Evolutionary conservation across 164 flowering plant species (phyloP), one percentile per base, ranked within the genome.

Genomic region (Annona cherimola): DNA sequence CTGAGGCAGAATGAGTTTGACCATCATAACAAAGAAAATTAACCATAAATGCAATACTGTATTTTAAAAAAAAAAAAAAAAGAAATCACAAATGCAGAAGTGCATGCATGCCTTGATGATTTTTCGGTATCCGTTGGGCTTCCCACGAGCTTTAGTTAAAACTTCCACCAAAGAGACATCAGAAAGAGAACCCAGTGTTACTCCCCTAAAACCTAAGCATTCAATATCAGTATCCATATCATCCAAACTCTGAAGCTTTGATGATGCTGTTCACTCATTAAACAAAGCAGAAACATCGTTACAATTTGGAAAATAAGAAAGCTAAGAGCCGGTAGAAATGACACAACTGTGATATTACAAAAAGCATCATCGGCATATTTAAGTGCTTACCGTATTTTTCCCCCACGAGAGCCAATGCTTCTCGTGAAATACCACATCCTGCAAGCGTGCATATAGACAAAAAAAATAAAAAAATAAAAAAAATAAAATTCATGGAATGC

Each of bases 61-160:
- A 26, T 26, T 26, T 26, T 0, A 26, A 26, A 26, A 26, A 26
- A 26, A 26, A 26, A 26, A 26, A 42, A 64, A 44, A 57, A 6
- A 43, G 16, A 59, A 71, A 3, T 14, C 14, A 63, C 35, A 42
- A 3, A 71, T 39, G 62, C 19, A 69, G 42, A 45, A 57, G 45
- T 63, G 71, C 71, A 74, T 16, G 44, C 77, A 18, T 80, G 79
- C 99, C 97, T 95, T 91, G 65, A 95, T 80, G 77, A 93, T 85
- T 84, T 95, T 95, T 45, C 90, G 92, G 74, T 89, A 95, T 75
- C 95, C 99, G 87, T 88, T 90, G 67, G 99, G 93, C 80, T 78
- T 87, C 72, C 98, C 98, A 71, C 81, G 80, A 74, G 91, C 84
- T 84, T 86, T 93, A 46, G 98, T 88, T 66, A 83, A 73, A 68